Evolutionary conservation across 2,329 filamentous ascomycete genomes (phyloP).

Genomic region (Didymella lethalis): DNA sequence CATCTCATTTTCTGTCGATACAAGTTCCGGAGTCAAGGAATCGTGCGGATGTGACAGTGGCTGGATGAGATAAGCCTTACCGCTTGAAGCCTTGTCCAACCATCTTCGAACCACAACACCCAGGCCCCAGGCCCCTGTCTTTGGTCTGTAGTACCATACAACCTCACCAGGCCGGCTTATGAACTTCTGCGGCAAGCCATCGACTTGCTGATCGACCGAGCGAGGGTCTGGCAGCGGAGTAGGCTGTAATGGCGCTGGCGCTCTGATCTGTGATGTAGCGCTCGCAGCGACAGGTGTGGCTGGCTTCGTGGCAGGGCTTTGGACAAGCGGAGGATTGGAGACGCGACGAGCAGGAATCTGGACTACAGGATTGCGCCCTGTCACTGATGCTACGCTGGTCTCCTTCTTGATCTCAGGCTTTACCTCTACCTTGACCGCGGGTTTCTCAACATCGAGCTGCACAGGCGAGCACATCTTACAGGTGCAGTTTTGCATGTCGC

Average conservation of each 20-base stretch:
- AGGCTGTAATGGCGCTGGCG: conserved; percentile 38
- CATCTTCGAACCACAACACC: conserved; percentile 60
- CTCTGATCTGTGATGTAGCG: conserved; percentile 31
- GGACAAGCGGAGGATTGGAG: conserved; percentile 31
- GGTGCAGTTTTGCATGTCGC: conserved; percentile 63
- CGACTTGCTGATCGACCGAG: conserved; percentile 59
- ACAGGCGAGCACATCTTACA: conserved; percentile 66
- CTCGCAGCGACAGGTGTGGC: conserved; percentile 26
- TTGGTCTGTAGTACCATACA: conserved; percentile 63
- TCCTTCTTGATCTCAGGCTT: conserved; percentile 40
- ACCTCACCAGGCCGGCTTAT: conserved; percentile 64
- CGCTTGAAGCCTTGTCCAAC: conserved; percentile 39
- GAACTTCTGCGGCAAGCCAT: conserved; percentile 58
- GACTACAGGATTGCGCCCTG: conserved; percentile 32
- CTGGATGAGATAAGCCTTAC: conserved; percentile 55
- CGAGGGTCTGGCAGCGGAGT: conserved; percentile 53
- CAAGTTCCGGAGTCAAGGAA: conserved; percentile 52
- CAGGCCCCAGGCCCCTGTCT: conserved; percentile 60
- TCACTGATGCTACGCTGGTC: conserved; percentile 12
- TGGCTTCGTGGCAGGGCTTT: conserved; percentile 36
- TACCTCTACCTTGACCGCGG: conserved; percentile 34
- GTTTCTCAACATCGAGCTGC: conserved; percentile 56
- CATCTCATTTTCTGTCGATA: conserved; percentile 55
- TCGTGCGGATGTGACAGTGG: conserved; percentile 58
- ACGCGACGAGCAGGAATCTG: conserved; percentile 38